Evolutionary conservation across 495 filamentous ascomycete species (phyloP), one percentile per base, ranked within the genome.

Genomic region (Hypoxylon trugodes): DNA sequence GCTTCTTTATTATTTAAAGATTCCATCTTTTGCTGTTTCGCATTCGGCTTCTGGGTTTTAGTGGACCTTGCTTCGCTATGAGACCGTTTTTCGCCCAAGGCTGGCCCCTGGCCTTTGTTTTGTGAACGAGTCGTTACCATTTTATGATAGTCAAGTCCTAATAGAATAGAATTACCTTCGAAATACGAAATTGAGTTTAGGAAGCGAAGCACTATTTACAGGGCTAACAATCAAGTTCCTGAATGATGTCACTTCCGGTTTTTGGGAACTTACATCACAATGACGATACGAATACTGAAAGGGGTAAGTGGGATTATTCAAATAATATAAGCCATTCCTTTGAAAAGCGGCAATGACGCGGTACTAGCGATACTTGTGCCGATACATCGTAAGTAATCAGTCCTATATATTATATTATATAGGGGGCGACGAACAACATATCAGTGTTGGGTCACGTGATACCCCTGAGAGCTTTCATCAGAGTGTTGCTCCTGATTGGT

Each of bases 71-170:
- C 21, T 38, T 56, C 18, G 40, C 40, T 56, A 43, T 55, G 30
- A 9, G 52, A 28, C n/a, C 52, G 40, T 41, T 56, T 46, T 19
- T 56, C 40, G 12, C 52, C 52, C 12, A 30, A 36, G 19, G 6
- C 16, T 19, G 21, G 30, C 40, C 46, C 52, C 4, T 33, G 40
- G 12, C 9, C 21, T 24, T 56, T 46, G 26, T 24, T 18, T n/a
- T 56, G 52, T 9, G 52, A 56, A 9, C 52, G 40, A 4, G 52
- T 56, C 28, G 40, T 56, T 15, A 56, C 52, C 52, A 56, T 46
- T 50, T 50, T 33, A 36, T 32, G 7, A 32, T 16, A 10, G 28
- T 30, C 28, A 10, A 10, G 28, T 30, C 10, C 28, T 30, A 30
- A 30, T 30, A 5, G 28, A 5, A 10, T 30, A 30, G 4, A 30